Base-by-base conservation (phyloP, 176 grass and related monocot species). In the Oryza meyeriana region DNA sequence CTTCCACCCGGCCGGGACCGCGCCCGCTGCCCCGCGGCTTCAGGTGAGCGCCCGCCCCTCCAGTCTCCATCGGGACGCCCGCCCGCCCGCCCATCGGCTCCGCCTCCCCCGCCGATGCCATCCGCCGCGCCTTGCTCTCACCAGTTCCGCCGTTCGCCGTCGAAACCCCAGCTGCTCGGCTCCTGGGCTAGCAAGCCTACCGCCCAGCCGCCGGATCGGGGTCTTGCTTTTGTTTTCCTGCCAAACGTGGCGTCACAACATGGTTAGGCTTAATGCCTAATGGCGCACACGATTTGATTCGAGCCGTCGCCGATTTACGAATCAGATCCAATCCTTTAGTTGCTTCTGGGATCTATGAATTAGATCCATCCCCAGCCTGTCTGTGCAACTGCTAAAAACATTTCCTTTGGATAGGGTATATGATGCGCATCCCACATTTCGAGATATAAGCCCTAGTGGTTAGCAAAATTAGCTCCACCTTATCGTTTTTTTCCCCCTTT, bases 1-100 rank as follows among this genome's bases (percentile, higher is more conserved):
- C 36, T 6, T 39, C 36, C 36, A 5, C 36, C 8, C 36, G 6
- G 1, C 36, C 36, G 36, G 4, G 4, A 8, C 36, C 4, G 4
- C 36, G 36, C 36, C 3, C 32, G 3, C 1, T 1, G 59, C 61
- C 17, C 61, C 18, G 20, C 12, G n/a, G 14, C 27, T n/a, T 55
- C 78, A 79, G 84, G 84, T 85, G 41, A 80, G 22, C 33, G 33
- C 20, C 69, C 24, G 16, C 12, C 32, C 52, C 42, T 31, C 5
- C 28, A 22, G 29, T 16, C 3, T 39, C 29, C 31, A 20, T 29
- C 58, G 16, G 38, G 7, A 40, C 8, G 22, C 12, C 11, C 36
- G 36, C 20, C 63, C n/a, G n/a, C 5, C 4, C 12, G 16, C 24
- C 36, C 17, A 33, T 29, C 34, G 17, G 7, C 74, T 2, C 7